These are phyloP conservation scores for Yarrowia divulgata DNA, from an alignment of 805 yeast species.

Conservation along the genomic window DNA sequence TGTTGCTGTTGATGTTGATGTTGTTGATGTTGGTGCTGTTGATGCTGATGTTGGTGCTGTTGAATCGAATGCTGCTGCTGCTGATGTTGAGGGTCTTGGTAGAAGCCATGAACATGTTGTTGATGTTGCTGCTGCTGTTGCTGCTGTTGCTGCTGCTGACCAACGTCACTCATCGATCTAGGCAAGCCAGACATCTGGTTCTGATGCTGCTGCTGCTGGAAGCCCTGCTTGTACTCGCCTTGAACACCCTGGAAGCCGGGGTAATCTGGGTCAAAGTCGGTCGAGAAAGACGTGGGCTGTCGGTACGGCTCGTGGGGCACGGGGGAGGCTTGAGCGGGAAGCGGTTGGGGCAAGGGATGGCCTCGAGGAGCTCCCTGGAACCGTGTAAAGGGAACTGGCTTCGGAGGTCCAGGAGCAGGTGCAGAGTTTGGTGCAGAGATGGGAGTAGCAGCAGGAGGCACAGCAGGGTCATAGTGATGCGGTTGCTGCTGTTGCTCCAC, in stretches of 20 bases:
- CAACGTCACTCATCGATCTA: neutral
- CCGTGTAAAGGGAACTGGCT: constrained; percentile 10
- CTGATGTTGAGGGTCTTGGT: constrained; percentile 7
- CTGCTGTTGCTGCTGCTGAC: constrained; percentile 1
- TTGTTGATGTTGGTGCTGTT: neutral
- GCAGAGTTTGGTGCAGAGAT: neutral
- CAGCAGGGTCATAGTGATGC: neutral
- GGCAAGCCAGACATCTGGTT: neutral
- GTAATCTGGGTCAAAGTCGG: constrained; percentile 10
- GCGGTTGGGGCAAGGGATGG: constrained; percentile 11
- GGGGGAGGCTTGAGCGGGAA: neutral
- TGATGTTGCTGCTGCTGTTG: neutral
- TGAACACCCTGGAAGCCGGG: constrained; percentile 13
- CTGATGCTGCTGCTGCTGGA: neutral
- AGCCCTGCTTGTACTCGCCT: constrained; percentile 6
- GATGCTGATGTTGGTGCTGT: neutral
- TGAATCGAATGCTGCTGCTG: neutral
- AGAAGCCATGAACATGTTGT: constrained; percentile 1
- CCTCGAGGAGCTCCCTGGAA: constrained; percentile 20
- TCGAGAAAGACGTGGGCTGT: constrained; percentile 1
- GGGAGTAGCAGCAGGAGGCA: neutral
- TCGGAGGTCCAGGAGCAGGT: constrained; percentile 1
- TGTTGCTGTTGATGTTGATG: neutral
- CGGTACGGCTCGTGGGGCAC: constrained; percentile 18
- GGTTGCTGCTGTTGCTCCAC: neutral